phyloP scores from a whole-genome alignment of 495 filamentous ascomycete genomes.

The Chlorociboria aeruginascens region DNA sequence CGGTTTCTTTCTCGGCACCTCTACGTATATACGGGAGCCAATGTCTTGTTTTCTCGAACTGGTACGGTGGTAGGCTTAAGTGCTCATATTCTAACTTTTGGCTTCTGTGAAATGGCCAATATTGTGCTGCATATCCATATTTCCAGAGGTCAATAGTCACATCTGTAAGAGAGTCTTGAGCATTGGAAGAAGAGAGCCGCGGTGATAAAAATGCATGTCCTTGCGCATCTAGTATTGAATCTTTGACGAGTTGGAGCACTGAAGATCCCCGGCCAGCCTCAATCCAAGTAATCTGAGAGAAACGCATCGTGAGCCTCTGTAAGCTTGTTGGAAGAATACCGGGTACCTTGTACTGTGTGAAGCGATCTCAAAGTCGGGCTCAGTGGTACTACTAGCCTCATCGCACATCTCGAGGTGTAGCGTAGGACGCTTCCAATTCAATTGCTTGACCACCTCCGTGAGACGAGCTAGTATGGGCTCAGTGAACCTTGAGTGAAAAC shows the following conservation, averaged over 20 bases:
- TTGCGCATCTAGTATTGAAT: constrained; percentile 1
- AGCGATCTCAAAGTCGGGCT: too few relatives aligned
- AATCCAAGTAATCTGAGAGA: constrained; percentile 20
- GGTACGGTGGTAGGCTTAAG: constrained; percentile 39
- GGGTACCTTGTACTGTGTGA: constrained; percentile 26
- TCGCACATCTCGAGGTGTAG: background rate
- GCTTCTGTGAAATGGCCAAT: constrained; percentile 14
- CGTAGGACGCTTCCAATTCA: background rate
- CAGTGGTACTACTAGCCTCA: too few relatives aligned
- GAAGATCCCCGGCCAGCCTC: constrained; percentile 29
- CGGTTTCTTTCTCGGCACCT: background rate
- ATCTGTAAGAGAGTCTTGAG: constrained; percentile 9
- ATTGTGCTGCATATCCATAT: constrained; percentile 10
- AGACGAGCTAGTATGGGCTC: constrained; percentile 25
- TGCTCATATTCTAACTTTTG: constrained; percentile 15
- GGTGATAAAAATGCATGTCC: background rate
- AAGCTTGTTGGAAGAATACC: constrained; percentile 32
- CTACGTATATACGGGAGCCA: background rate
- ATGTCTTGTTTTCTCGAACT: constrained; percentile 36
- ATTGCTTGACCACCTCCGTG: constrained; percentile 7
- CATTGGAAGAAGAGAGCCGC: too few relatives aligned
- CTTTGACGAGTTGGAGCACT: constrained; percentile 16
- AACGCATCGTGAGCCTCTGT: constrained; percentile 17
- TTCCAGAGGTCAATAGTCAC: constrained; percentile 19
- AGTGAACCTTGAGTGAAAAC: constrained; percentile 31